These are phyloP conservation scores for Pythium monospermum DNA, from an alignment of 352 stramenopile genomes.

Conservation along the genomic window DNA sequence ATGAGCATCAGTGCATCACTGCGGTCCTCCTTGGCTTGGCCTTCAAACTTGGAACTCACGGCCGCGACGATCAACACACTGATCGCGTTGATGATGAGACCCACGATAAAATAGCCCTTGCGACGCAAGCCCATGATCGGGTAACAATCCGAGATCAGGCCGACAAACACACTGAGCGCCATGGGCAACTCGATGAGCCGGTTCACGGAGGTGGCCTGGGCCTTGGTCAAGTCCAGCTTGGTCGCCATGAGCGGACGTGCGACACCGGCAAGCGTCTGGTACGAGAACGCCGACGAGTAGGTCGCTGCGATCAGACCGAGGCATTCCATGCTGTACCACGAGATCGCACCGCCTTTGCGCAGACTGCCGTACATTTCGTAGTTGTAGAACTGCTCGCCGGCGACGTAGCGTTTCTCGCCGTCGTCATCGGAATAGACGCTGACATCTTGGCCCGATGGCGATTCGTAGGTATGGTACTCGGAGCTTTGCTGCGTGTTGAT, in stretches of 20 bases:
- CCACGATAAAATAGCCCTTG: conserved; percentile 90
- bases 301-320: conserved; percentile 55
- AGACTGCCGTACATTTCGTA: conserved; percentile 65
- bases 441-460: conserved; percentile 12
- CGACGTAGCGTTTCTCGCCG: conserved; percentile 41
- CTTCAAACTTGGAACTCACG: conserved; percentile 45
- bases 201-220: conserved; percentile 38
- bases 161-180: conserved; percentile 86
- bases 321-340: conserved; percentile 56
- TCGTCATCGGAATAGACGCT: conserved; percentile 20
- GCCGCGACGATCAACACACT: conserved; percentile 50
- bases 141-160: conserved; percentile 87
- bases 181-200: conserved; percentile 81
- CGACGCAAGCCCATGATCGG: conserved; percentile 86
- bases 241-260: conserved; percentile 52
- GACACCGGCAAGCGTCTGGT: conserved; percentile 45
- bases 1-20: conserved; percentile 31
- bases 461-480: conserved; percentile 21
- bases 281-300: conserved; percentile 69
- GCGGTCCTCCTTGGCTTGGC: conserved; percentile 19
- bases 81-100: conserved; percentile 59
- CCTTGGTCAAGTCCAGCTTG: conserved; percentile 38
- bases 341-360: conserved; percentile 49
- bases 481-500: conserved; percentile 10
- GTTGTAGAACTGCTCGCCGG: conserved; percentile 70